Evolutionary conservation across 2,329 filamentous ascomycete genomes (phyloP), one percentile per base, ranked within the genome.

Genomic region (Spiromastix sp.): DNA sequence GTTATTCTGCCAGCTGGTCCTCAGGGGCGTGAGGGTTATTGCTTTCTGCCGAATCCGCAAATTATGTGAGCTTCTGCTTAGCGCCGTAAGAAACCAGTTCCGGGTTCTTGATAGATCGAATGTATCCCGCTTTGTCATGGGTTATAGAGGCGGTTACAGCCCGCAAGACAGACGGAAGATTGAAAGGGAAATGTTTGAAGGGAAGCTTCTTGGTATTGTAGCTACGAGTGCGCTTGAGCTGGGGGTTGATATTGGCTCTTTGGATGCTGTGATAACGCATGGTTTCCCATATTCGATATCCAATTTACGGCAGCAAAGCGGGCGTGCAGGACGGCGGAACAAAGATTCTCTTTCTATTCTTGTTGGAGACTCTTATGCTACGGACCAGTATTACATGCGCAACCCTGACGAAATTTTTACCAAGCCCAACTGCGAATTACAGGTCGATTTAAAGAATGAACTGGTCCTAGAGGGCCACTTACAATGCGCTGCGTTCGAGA

Each of bases 201-300:
- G 91, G 0, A 91, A 87, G 49, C 69, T 98, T 1, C 71, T 95
- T 41, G 91, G 91, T 1, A 93, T 98, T 38, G 79, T 98, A 20
- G 89, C 89, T 2, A 98, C 91, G 0, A 93, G 81, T 36, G 91
- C 91, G 1, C 68, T 98, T 2, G 91, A 98, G 54, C 66, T 98
- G 1, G 91, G 91, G 18, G 85, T 98, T 27, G 91, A 98, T 54
- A 96, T 98, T 45, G 91, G 91, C 11, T 84, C 81, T 1, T 67
- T 98, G 6, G 91, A 98, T 57, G 91, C 87, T 36, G 91, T 98
- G 9, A 71, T 98, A 41, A 94, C 85, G 0, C 82, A 93, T 52
- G 89, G 89, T 0, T 98, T 98, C 43, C 91, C 91, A 0, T 95
- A 94, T 50, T 93, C 85, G 0, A 94, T 98, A 40, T 81, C 91